Evolutionary conservation across 2,329 filamentous ascomycete species (phyloP).

Genomic region (Septoria linicola): DNA sequence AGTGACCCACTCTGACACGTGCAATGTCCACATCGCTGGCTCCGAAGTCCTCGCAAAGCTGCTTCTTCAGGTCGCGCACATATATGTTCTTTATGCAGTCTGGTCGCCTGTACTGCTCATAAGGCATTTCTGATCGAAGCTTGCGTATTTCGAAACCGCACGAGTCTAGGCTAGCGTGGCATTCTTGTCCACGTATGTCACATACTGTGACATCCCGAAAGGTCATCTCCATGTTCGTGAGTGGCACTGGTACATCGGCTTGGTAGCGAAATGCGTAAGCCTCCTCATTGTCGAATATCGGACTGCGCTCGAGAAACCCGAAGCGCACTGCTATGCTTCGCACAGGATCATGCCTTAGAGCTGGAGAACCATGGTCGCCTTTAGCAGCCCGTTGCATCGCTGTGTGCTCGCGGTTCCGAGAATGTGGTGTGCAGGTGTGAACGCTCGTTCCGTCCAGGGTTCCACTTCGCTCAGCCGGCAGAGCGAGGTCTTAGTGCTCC

Average conservation of each 20-base stretch:
- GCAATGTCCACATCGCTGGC: background rate
- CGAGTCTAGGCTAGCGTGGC: background rate
- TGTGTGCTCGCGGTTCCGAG: no score
- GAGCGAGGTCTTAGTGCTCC: no score
- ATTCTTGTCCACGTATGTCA: slow-evolving; percentile 12
- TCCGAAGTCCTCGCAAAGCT: background rate
- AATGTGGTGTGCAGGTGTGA: no score
- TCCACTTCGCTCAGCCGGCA: no score
- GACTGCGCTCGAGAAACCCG: slow-evolving; percentile 2
- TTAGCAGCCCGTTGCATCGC: background rate
- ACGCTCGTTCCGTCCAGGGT: no score
- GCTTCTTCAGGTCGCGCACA: background rate
- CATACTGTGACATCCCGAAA: background rate
- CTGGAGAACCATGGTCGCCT: background rate
- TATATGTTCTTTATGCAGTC: background rate
- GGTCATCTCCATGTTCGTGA: slow-evolving; percentile 10
- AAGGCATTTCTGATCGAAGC: slow-evolving; percentile 2
- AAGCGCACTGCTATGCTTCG: background rate
- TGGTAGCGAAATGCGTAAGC: slow-evolving; percentile 11
- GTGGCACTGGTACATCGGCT: background rate
- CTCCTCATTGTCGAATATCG: slow-evolving; percentile 2
- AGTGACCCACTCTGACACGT: slow-evolving; percentile 5
- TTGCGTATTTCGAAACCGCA: slow-evolving; percentile 10
- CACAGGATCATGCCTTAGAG: background rate
- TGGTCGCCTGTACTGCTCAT: slow-evolving; percentile 4